Evolutionary conservation across 1,284 basidiomycete genomes (phyloP).

Genomic region (Taiwanofungus camphoratus): DNA sequence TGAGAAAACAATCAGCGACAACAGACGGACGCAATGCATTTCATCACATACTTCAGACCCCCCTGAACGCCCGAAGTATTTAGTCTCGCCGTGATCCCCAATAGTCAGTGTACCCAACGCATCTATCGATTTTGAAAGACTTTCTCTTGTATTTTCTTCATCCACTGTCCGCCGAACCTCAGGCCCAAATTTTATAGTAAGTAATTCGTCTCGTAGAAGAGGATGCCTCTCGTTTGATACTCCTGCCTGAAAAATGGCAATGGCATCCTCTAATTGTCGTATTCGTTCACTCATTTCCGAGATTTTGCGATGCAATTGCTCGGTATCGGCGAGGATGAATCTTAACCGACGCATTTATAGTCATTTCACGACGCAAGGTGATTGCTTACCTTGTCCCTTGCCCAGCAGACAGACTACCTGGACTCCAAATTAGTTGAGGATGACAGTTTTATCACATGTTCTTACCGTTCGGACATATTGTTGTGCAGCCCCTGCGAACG

Average conservation of each 20-base stretch:
- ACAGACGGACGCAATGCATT: too few relatives aligned
- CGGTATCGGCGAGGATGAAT: constrained; percentile 74
- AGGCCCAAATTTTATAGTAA: constrained; percentile 57
- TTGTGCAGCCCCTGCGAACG: constrained; percentile 65
- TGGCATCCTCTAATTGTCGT: constrained; percentile 68
- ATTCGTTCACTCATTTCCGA: constrained; percentile 70
- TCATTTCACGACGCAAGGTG: constrained; percentile 6
- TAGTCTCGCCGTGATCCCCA: constrained; percentile 55
- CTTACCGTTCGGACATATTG: constrained; percentile 67
- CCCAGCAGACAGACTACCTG: constrained; percentile 27
- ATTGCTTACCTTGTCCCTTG: constrained; percentile 27
- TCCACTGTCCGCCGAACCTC: constrained; percentile 28
- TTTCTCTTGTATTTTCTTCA: constrained; percentile 26
- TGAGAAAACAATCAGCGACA: too few relatives aligned
- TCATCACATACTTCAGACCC: constrained; percentile 43
- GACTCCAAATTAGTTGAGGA: constrained; percentile 8
- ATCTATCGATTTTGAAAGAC: constrained; percentile 24
- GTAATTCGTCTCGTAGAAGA: constrained; percentile 52
- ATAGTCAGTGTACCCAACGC: constrained; percentile 56
- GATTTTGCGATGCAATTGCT: constrained; percentile 69
- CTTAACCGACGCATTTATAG: too few relatives aligned
- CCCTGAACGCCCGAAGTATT: constrained; percentile 64
- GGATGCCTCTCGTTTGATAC: constrained; percentile 51
- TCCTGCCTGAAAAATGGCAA: constrained; percentile 52
- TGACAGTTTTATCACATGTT: too few relatives aligned